These are phyloP conservation scores for Pholiota conissans DNA, from an alignment of 768 basidiomycete species.

Conservation along the genomic window DNA sequence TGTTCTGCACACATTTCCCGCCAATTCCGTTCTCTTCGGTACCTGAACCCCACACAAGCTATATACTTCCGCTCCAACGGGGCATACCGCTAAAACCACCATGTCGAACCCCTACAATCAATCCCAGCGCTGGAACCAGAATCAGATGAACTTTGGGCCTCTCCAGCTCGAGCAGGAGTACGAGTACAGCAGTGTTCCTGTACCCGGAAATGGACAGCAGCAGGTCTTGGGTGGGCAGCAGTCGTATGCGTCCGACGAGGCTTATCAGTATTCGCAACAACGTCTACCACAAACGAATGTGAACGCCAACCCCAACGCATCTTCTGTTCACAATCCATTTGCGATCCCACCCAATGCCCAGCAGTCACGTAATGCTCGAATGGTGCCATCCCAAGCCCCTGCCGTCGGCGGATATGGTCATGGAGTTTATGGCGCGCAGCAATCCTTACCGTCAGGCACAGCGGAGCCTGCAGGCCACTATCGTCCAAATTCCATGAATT, in stretches of 20 bases:
- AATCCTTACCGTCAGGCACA: constrained; percentile 4
- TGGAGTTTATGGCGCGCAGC: constrained; percentile 14
- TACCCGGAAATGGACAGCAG: constrained; percentile 12
- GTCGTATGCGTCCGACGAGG: constrained; percentile 11
- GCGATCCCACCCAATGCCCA: constrained; percentile 13
- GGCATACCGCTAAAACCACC: not conserved
- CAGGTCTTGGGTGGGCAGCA: constrained; percentile 21
- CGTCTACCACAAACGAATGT: constrained; percentile 3
- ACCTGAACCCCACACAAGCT: not conserved
- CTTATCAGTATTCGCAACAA: constrained; percentile 16
- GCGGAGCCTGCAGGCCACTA: constrained; percentile 3
- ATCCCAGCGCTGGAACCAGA: constrained; percentile 26
- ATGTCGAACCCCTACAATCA: constrained; percentile 25
- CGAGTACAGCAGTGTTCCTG: constrained; percentile 24
- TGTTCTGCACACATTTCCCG: too few relatives aligned
- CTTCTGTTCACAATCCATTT: constrained; percentile 25
- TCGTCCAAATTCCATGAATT: constrained; percentile 15
- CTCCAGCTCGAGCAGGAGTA: constrained; percentile 36
- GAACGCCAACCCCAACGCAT: constrained; percentile 10
- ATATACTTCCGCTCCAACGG: not conserved
- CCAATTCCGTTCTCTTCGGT: constrained; percentile 6
- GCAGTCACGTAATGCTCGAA: constrained; percentile 18
- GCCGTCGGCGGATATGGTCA: constrained; percentile 13
- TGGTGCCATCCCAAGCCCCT: constrained; percentile 11
- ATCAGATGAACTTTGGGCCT: constrained; percentile 22